phyloP scores from a whole-genome alignment of 176 grass and related monocot genomes.

The Aegilops sharonensis region DNA sequence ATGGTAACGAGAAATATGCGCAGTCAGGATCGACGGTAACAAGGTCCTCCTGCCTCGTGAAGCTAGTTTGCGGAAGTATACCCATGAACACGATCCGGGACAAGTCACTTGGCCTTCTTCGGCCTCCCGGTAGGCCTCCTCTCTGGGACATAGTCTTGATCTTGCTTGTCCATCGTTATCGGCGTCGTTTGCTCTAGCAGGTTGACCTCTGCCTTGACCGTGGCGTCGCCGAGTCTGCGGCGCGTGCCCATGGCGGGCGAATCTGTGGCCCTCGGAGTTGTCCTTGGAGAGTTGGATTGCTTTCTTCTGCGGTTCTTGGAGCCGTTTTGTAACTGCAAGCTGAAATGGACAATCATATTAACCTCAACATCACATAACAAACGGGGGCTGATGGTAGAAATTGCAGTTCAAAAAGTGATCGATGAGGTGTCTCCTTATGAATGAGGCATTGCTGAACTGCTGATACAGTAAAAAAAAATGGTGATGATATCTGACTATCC shows the following conservation, averaged over 20 bases:
- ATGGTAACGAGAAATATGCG: background rate
- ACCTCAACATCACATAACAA: background rate
- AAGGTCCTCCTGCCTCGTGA: background rate
- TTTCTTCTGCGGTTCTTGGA: conserved; percentile 39
- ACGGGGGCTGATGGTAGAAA: background rate
- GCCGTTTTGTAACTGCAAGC: conserved; percentile 24
- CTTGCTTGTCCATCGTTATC: background rate
- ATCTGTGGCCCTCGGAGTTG: background rate
- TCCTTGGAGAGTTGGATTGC: conserved; percentile 19
- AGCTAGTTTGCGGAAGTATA: background rate
- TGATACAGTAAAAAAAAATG: background rate
- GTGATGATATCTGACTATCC: background rate
- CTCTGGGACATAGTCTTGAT: conserved; percentile 6
- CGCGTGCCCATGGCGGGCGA: conserved; percentile 15
- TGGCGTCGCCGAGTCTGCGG: background rate
- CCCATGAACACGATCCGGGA: background rate
- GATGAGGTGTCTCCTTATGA: background rate
- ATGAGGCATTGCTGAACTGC: background rate
- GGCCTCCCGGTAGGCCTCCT: conserved; percentile 44
- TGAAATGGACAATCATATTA: conserved; percentile 16
- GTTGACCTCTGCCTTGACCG: conserved; percentile 28
- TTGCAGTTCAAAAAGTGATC: background rate
- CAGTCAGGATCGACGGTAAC: background rate
- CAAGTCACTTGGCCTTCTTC: conserved; percentile 25
- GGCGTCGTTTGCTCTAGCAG: conserved; percentile 33